These are phyloP conservation scores for Diaporthe citri DNA, from an alignment of 2,329 filamentous ascomycete genomes.

Conservation along the genomic window DNA sequence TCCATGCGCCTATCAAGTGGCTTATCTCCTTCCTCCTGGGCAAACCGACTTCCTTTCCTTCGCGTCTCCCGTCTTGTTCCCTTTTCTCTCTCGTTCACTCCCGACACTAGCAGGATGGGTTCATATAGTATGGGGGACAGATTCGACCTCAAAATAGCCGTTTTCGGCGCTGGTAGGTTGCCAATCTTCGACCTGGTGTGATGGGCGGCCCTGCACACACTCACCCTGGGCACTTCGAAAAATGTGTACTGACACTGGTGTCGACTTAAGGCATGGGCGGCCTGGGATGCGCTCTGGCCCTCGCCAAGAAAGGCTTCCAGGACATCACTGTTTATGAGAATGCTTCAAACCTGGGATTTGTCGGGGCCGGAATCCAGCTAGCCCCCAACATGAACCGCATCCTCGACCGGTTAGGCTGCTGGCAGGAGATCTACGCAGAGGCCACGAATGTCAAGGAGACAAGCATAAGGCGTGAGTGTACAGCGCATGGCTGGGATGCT, in stretches of 20 bases:
- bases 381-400: constrained; percentile 86
- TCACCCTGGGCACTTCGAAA: background rate
- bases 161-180: constrained; percentile 49
- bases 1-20: constrained; percentile 6
- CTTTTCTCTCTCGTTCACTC: background rate
- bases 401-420: constrained; percentile 78
- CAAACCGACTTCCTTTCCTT: background rate
- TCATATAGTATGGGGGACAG: constrained; percentile 23
- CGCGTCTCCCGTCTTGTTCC: background rate
- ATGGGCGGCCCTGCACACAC: background rate
- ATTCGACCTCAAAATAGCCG: constrained; percentile 48
- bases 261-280: constrained; percentile 78
- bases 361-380: constrained; percentile 87
- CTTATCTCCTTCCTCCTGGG: constrained; percentile 18
- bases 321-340: constrained; percentile 81
- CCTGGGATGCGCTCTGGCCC: constrained; percentile 76
- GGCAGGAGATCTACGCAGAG: constrained; percentile 77
- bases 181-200: background rate
- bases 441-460: constrained; percentile 79
- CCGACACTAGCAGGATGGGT: constrained; percentile 21
- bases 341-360: constrained; percentile 80
- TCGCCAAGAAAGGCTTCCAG: constrained; percentile 82
- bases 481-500: background rate
- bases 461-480: constrained; percentile 73
- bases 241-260: background rate